These are phyloP conservation scores for Verticillium alfalfae DNA, from an alignment of 2,329 filamentous ascomycete species.

Conservation along the genomic window DNA sequence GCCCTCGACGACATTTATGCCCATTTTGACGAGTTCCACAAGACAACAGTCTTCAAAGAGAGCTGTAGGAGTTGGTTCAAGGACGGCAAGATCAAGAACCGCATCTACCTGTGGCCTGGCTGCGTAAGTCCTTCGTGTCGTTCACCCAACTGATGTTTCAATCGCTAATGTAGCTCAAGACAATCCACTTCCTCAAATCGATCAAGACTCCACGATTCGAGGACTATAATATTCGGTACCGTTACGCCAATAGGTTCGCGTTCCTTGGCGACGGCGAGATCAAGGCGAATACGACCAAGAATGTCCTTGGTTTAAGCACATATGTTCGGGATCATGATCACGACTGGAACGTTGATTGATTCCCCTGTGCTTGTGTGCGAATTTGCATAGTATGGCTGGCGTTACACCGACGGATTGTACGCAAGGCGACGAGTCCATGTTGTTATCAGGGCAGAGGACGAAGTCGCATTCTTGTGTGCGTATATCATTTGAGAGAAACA, in stretches of 20 bases:
- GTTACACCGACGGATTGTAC: not conserved
- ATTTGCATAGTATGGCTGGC: not conserved
- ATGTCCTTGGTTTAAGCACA: constrained; percentile 32
- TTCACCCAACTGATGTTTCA: not conserved
- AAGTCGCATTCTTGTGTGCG: not conserved
- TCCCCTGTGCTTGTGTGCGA: not conserved
- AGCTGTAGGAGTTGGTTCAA: constrained; percentile 29
- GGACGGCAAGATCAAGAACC: constrained; percentile 23
- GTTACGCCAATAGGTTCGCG: constrained; percentile 28
- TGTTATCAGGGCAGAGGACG: not conserved
- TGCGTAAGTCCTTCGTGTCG: constrained; percentile 16
- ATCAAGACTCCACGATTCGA: constrained; percentile 26
- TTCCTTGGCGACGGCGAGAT: constrained; percentile 36
- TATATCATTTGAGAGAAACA: too few relatives aligned
- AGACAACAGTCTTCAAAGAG: constrained; percentile 25
- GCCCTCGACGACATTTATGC: constrained; percentile 25
- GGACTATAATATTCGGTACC: constrained; percentile 24
- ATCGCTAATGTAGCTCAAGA: constrained; percentile 11
- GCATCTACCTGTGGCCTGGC: constrained; percentile 25
- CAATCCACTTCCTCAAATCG: constrained; percentile 28
- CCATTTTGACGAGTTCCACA: constrained; percentile 24
- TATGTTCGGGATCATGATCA: constrained; percentile 37
- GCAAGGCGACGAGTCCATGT: not conserved
- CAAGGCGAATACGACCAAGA: constrained; percentile 32
- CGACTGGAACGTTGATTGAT: constrained; percentile 36